These are phyloP conservation scores for Flammula alnicola DNA, from an alignment of 1,284 basidiomycete species.

Conservation along the genomic window DNA sequence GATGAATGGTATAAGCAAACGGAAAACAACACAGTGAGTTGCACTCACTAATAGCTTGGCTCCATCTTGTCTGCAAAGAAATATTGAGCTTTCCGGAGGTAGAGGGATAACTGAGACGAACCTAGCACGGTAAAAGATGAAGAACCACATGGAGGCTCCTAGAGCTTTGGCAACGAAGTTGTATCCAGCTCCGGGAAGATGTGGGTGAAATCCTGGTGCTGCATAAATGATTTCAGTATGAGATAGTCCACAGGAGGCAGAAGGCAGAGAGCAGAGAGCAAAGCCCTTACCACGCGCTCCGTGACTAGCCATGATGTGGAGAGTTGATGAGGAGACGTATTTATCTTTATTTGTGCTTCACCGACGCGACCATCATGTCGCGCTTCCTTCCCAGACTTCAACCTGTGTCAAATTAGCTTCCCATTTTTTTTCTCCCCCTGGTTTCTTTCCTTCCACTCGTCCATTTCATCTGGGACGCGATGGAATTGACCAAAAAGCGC, in stretches of 20 bases:
- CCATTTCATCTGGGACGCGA: constrained; percentile 26
- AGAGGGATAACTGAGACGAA: constrained; percentile 35
- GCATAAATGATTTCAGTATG: constrained; percentile 7
- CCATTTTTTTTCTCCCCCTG: constrained; percentile 7
- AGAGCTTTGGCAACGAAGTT: constrained; percentile 82
- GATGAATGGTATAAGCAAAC: constrained; percentile 28
- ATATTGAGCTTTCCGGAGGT: constrained; percentile 3
- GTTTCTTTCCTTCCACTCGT: constrained; percentile 14
- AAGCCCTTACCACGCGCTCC: constrained; percentile 35
- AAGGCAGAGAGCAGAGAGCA: constrained; percentile 7
- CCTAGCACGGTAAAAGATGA: constrained; percentile 94
- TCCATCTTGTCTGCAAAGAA: constrained; percentile 64
- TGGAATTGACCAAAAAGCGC: constrained; percentile 48
- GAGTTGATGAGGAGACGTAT: constrained; percentile 27
- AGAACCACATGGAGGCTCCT: constrained; percentile 97
- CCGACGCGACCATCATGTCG: constrained; percentile 23
- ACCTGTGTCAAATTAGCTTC: constrained; percentile 16
- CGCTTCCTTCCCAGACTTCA: constrained; percentile 18
- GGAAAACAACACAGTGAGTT: not conserved
- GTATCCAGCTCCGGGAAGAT: constrained; percentile 79
- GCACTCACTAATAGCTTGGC: constrained; percentile 67
- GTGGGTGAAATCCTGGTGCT: constrained; percentile 83
- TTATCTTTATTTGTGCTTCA: constrained; percentile 33
- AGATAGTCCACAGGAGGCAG: too few relatives aligned
- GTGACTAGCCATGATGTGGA: constrained; percentile 38